Percentiles rank a stretch among this genome's conserved stretches.
Conservation (phyloP, 306 rosid genomes). For the Vicia villosa region DNA sequence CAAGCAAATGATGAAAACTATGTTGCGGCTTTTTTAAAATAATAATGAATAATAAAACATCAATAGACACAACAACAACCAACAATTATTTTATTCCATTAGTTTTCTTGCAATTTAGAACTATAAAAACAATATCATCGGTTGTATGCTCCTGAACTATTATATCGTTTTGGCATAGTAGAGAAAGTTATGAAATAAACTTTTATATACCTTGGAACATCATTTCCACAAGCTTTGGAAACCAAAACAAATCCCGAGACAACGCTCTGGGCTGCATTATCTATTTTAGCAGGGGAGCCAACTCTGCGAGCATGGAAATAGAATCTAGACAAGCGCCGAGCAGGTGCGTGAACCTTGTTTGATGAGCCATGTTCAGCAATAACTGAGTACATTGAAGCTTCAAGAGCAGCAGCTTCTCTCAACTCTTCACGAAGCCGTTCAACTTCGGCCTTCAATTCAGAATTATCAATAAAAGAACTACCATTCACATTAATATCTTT, state of each 20-base stretch:
- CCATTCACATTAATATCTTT: slow-evolving; percentile 33
- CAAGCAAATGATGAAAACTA: neutral
- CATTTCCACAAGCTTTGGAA: slow-evolving; percentile 90
- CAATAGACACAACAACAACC: neutral
- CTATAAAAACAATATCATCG: slow-evolving; percentile 26
- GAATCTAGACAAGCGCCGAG: slow-evolving; percentile 88
- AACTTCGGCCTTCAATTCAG: slow-evolving; percentile 56
- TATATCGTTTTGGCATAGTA: slow-evolving; percentile 25
- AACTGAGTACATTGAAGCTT: slow-evolving; percentile 76
- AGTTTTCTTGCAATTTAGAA: slow-evolving; percentile 12
- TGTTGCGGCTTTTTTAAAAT: neutral
- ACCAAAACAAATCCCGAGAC: slow-evolving; percentile 82
- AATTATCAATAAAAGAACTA: slow-evolving; percentile 34
- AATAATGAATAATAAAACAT: slow-evolving; percentile 21
- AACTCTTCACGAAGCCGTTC: slow-evolving; percentile 78
- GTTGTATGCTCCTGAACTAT: slow-evolving; percentile 12
- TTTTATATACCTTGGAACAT: slow-evolving; percentile 76
- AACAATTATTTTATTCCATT: slow-evolving; percentile 1
- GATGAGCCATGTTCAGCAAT: slow-evolving; percentile 86
- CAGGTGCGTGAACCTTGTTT: slow-evolving; percentile 87
- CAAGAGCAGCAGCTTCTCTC: slow-evolving; percentile 87
- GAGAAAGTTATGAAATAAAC: slow-evolving; percentile 25
- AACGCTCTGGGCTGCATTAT: slow-evolving; percentile 67
- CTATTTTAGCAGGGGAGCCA: slow-evolving; percentile 57
- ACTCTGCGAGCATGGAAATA: slow-evolving; percentile 66